phyloP scores from a whole-genome alignment of 176 grass and related monocot genomes.

The Eremochloa ophiuroides region DNA sequence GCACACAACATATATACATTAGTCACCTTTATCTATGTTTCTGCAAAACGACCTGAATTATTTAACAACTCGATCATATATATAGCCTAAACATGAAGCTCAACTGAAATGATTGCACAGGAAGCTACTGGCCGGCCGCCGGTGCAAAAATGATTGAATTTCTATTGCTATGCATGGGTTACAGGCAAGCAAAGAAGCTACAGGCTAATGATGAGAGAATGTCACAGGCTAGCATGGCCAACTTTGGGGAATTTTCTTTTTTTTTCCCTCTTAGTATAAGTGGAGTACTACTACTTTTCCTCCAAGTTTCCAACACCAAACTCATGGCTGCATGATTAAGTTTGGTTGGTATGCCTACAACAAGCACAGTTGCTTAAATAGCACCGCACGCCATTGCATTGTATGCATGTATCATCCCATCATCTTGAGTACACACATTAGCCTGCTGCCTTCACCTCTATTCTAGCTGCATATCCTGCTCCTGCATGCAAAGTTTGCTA shows the following conservation, averaged over 20 bases:
- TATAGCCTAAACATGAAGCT: not conserved
- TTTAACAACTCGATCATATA: not conserved
- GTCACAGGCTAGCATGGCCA: conserved; percentile 41
- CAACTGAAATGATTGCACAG: conserved; percentile 12
- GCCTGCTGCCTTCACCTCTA: not conserved
- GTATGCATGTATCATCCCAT: not conserved
- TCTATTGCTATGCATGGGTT: not conserved
- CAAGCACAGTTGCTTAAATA: conserved; percentile 43
- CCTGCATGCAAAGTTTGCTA: conserved; percentile 8
- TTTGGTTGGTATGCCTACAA: conserved; percentile 36
- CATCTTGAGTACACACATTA: conserved; percentile 25
- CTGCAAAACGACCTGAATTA: not conserved
- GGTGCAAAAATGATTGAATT: conserved; percentile 40
- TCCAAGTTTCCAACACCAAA: conserved; percentile 19
- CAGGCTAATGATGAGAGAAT: conserved; percentile 25
- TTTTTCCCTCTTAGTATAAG: not conserved
- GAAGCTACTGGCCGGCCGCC: not conserved
- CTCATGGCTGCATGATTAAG: conserved; percentile 44
- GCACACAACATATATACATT: not conserved
- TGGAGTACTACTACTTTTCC: not conserved
- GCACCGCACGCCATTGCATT: conserved; percentile 20
- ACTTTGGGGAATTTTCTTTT: conserved; percentile 21
- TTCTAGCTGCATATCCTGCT: not conserved
- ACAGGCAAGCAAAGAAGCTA: conserved; percentile 14
- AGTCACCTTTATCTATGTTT: not conserved